Conservation (phyloP, 495 filamentous ascomycete species). For the Xylaria intraflava region DNA sequence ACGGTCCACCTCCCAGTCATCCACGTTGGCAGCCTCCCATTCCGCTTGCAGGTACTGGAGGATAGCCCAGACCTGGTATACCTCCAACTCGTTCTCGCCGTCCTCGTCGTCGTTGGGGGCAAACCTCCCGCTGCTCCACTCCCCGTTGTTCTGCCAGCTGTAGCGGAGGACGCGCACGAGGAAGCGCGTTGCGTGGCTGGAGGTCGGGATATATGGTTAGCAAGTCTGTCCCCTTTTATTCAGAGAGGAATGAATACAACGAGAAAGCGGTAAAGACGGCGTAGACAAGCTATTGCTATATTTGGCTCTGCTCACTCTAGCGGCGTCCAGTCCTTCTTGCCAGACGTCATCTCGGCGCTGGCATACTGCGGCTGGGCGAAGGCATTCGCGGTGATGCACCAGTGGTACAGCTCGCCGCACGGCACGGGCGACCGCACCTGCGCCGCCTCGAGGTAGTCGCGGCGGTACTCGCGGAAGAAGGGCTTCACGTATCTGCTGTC, state of each 20-base stretch:
- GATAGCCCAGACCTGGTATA: slow-evolving; percentile 22
- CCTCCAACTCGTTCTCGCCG: slow-evolving; percentile 17
- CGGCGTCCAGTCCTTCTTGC: slow-evolving; percentile 15
- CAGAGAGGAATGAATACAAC: not conserved
- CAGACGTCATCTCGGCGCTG: not conserved
- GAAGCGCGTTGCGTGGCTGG: slow-evolving; percentile 18
- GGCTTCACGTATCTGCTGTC: slow-evolving; percentile 19
- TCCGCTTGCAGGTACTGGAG: slow-evolving; percentile 23
- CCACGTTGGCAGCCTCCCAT: slow-evolving; percentile 24
- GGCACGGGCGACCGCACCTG: slow-evolving; percentile 7
- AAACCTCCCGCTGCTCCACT: slow-evolving; percentile 21
- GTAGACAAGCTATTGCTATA: no score
- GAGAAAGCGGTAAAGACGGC: not conserved
- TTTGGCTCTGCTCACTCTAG: slow-evolving; percentile 10
- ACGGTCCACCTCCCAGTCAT: slow-evolving; percentile 15
- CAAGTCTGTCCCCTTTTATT: not conserved
- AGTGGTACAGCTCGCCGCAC: slow-evolving; percentile 13
- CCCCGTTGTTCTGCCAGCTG: slow-evolving; percentile 23
- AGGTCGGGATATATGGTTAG: not conserved
- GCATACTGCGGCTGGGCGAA: slow-evolving; percentile 15
- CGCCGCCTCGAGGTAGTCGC: slow-evolving; percentile 17
- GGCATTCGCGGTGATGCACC: slow-evolving; percentile 11
- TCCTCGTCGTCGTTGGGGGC: slow-evolving; percentile 16
- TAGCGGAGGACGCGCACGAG: slow-evolving; percentile 19
- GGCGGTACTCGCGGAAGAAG: slow-evolving; percentile 20